Conservation (phyloP, 768 basidiomycete species). For the Cystobasidium onofrii region DNA sequence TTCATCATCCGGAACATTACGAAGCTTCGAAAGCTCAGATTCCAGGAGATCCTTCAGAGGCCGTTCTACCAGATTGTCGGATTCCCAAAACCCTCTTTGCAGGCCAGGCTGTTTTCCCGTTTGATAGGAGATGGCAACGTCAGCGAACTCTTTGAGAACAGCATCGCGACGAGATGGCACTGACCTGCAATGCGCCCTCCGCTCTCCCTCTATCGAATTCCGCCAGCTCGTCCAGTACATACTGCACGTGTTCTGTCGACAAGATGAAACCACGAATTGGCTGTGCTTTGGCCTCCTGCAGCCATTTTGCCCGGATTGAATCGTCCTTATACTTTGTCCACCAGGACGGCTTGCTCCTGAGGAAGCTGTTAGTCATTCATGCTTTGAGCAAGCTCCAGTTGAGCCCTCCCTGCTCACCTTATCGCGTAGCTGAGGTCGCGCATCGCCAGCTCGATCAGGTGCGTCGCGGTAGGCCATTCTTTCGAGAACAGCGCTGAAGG, state of each 20-base stretch:
- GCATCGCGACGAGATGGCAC: too few species aligned
- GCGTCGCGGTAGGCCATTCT: background rate
- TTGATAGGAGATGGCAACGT: background rate
- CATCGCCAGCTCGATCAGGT: conserved; percentile 14
- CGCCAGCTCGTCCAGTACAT: background rate
- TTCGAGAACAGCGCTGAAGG: background rate
- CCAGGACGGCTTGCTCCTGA: conserved; percentile 10
- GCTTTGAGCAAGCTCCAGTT: background rate
- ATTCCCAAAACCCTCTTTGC: background rate
- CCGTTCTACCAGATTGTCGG: background rate
- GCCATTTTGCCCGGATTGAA: background rate
- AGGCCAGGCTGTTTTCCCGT: background rate
- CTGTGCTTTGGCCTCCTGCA: background rate
- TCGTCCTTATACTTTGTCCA: conserved; percentile 4
- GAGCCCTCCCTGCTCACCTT: background rate
- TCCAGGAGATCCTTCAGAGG: background rate
- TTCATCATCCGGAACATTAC: conserved; percentile 37
- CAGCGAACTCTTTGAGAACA: too few species aligned
- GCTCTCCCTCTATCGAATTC: background rate
- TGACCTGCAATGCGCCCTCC: background rate
- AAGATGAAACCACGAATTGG: background rate
- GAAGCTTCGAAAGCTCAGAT: background rate
- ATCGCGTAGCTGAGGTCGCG: conserved; percentile 12
- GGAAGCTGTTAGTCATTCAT: background rate
- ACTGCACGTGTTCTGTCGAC: background rate